Conservation (phyloP, 208 protist genomes). For the Acanthamoeba healyi region DNA sequence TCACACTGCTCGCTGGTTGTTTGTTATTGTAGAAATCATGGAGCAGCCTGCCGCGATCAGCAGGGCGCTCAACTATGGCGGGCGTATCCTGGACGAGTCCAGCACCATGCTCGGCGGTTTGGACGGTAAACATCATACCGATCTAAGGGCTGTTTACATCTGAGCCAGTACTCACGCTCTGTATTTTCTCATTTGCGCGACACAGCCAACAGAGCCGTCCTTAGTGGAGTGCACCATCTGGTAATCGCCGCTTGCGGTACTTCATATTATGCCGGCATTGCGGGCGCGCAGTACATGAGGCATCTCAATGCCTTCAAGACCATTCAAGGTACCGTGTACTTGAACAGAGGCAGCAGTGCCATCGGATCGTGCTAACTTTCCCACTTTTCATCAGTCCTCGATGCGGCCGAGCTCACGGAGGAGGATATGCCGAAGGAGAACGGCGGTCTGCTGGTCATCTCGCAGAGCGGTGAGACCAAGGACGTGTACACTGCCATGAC, state of each 20-base stretch:
- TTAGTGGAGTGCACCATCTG: conserved; percentile 73
- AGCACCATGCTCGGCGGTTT: conserved; percentile 69
- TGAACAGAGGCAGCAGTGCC: too few relatives aligned
- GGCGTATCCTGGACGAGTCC: conserved; percentile 80
- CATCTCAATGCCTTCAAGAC: conserved; percentile 84
- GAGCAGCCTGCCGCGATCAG: conserved; percentile 84
- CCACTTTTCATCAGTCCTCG: conserved; percentile 36
- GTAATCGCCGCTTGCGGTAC: conserved; percentile 87
- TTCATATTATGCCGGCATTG: conserved; percentile 78
- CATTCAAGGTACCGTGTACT: conserved; percentile 64
- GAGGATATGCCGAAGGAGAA: conserved; percentile 76
- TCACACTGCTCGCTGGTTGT: not conserved
- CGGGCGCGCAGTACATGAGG: conserved; percentile 75
- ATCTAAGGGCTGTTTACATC: too few relatives aligned
- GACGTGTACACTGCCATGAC: conserved; percentile 85
- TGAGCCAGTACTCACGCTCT: not conserved
- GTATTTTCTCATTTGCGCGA: not conserved
- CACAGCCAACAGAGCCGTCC: conserved; percentile 67
- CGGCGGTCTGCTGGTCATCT: conserved; percentile 86
- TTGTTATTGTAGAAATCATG: conserved; percentile 83
- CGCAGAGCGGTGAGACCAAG: conserved; percentile 89
- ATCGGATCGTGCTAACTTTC: not conserved
- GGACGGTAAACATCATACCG: conserved; percentile 24
- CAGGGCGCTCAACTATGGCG: conserved; percentile 81
- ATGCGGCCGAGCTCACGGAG: conserved; percentile 82